These are phyloP conservation scores for Dalbergia cultrata DNA, from an alignment of 306 rosid species.

Conservation along the genomic window DNA sequence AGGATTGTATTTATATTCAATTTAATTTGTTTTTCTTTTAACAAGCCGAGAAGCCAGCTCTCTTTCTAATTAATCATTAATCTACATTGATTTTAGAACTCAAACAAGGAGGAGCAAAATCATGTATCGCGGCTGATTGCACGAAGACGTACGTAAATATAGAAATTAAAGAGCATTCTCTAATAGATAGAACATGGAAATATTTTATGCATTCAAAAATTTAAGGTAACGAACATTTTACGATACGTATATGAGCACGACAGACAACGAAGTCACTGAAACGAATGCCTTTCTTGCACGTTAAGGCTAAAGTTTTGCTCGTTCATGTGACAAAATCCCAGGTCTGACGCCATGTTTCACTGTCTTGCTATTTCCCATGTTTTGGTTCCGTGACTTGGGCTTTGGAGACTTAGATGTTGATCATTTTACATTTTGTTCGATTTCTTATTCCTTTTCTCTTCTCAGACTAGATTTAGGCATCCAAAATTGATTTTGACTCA, in stretches of 20 bases:
- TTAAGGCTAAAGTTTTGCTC: constrained; percentile 2
- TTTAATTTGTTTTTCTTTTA: background rate
- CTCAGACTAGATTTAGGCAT: too few relatives aligned
- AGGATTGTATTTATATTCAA: background rate
- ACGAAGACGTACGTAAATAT: background rate
- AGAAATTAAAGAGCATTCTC: too few relatives aligned
- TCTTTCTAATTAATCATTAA: too few relatives aligned
- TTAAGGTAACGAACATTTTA: background rate
- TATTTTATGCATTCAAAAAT: background rate
- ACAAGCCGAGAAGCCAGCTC: background rate
- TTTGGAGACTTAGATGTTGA: too few relatives aligned
- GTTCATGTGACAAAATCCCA: constrained; percentile 32
- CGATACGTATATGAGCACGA: background rate
- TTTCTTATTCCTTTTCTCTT: too few relatives aligned
- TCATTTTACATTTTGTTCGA: too few relatives aligned
- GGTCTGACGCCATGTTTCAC: background rate
- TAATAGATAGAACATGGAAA: too few relatives aligned
- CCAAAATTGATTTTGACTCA: too few relatives aligned
- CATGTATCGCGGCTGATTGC: background rate
- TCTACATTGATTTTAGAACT: background rate
- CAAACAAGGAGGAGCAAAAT: background rate
- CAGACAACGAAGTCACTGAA: background rate
- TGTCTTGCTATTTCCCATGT: background rate
- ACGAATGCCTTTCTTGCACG: constrained; percentile 40
- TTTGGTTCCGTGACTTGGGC: too few relatives aligned